phyloP scores from a whole-genome alignment of 345 rosid genomes.

The Litchi chinensis region DNA sequence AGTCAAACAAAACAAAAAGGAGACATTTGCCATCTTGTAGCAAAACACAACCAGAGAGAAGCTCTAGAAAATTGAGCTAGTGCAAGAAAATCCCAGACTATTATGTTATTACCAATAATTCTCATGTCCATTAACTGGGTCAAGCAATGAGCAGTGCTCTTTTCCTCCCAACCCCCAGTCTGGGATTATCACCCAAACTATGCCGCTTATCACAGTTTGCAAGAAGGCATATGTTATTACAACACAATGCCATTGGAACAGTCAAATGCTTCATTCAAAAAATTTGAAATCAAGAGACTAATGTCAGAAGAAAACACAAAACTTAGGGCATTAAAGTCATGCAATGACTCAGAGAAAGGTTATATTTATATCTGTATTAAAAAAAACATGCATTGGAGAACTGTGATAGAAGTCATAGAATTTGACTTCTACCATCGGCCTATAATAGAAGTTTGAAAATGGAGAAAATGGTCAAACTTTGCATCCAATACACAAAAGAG shows the following conservation, averaged over 20 bases:
- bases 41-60: no score
- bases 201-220: background rate
- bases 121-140: background rate
- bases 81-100: background rate
- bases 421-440: background rate
- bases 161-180: background rate
- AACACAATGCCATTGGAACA: background rate
- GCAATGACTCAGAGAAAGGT: background rate
- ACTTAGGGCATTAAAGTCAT: background rate
- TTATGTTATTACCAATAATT: background rate
- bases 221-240: background rate
- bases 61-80: background rate
- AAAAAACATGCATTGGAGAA: background rate
- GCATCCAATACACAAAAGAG: background rate
- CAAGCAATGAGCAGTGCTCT: background rate
- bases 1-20: background rate
- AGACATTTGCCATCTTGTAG: background rate
- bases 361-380: no score
- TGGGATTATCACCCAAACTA: background rate
- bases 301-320: background rate
- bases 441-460: background rate
- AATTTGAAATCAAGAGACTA: background rate
- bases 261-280: background rate
- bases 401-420: background rate
- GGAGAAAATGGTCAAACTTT: background rate